These are phyloP conservation scores for Cymbopogon flexuosus DNA, from an alignment of 202 grass and related monocot species.

Conservation along the genomic window DNA sequence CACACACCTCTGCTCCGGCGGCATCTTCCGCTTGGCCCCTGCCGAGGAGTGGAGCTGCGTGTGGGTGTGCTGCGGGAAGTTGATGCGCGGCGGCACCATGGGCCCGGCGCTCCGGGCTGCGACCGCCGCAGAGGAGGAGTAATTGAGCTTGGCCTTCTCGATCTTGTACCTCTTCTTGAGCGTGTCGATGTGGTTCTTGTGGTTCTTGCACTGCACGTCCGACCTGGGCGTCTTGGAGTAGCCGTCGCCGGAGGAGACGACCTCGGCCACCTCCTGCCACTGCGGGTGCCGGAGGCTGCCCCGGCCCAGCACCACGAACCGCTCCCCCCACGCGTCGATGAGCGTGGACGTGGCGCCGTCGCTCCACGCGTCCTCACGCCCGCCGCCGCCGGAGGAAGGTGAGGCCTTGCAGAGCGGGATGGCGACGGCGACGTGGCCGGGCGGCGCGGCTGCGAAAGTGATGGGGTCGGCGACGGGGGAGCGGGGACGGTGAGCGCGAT, in stretches of 20 bases:
- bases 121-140: not conserved
- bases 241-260: conserved; percentile 75
- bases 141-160: conserved; percentile 54
- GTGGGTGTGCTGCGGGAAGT: conserved; percentile 64
- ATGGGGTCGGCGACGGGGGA: conserved; percentile 42
- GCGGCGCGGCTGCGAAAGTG: conserved; percentile 50
- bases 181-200: conserved; percentile 96
- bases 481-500: conserved; percentile 37
- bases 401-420: conserved; percentile 64
- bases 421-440: conserved; percentile 64
- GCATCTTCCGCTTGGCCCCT: conserved; percentile 39
- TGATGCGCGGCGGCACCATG: conserved; percentile 34
- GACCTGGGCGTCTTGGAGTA: conserved; percentile 70
- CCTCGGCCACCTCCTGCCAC: conserved; percentile 96
- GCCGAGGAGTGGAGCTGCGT: conserved; percentile 28
- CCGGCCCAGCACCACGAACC: conserved; percentile 77
- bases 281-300: conserved; percentile 90
- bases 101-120: conserved; percentile 32
- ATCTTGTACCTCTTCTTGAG: conserved; percentile 99
- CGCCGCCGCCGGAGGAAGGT: conserved; percentile 42
- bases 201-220: conserved; percentile 96
- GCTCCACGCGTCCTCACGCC: conserved; percentile 93
- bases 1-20: no score
- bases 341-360: conserved; percentile 81
- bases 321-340: conserved; percentile 95